A percentile compares a stretch with the other conserved stretches of the same genome.
phyloP scores from a whole-genome alignment of 2,329 filamentous ascomycete genomes.

The Alternaria incomplexa region DNA sequence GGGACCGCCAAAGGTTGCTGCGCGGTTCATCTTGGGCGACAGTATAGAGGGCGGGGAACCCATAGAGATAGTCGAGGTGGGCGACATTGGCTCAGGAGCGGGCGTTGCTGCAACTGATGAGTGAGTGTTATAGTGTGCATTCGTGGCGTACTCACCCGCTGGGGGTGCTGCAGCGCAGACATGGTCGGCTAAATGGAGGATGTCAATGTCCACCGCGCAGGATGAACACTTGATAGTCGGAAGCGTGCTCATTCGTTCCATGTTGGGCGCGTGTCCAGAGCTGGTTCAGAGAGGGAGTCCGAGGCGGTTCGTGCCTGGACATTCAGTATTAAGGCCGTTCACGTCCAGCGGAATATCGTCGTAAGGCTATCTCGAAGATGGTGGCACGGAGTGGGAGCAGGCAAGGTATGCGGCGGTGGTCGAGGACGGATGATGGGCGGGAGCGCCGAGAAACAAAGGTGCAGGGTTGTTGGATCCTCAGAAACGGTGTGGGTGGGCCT shows the following conservation, averaged over 20 bases:
- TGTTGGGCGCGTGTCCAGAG: slow-evolving; percentile 27
- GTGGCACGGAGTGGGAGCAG: slow-evolving; percentile 34
- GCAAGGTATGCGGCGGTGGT: slow-evolving; percentile 17
- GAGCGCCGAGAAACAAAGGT: slow-evolving; percentile 29
- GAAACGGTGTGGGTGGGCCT: slow-evolving; percentile 28
- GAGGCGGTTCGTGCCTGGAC: slow-evolving; percentile 7
- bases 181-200: slow-evolving; percentile 86
- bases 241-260: slow-evolving; percentile 41
- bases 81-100: slow-evolving; percentile 15
- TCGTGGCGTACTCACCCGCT: slow-evolving; percentile 52
- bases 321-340: slow-evolving; percentile 6
- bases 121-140: background rate
- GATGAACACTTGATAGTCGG: slow-evolving; percentile 50
- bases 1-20: slow-evolving; percentile 37
- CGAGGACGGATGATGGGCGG: slow-evolving; percentile 30
- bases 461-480: slow-evolving; percentile 38
- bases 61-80: slow-evolving; percentile 13
- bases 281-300: slow-evolving; percentile 6
- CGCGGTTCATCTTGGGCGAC: slow-evolving; percentile 39
- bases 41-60: slow-evolving; percentile 6
- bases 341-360: slow-evolving; percentile 22
- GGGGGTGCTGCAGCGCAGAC: slow-evolving; percentile 62
- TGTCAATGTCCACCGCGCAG: slow-evolving; percentile 70
- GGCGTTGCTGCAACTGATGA: slow-evolving; percentile 23
- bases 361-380: slow-evolving; percentile 24